Evolutionary conservation across 345 rosid species (phyloP).

Genomic region (Excoecaria cochinchinensis): DNA sequence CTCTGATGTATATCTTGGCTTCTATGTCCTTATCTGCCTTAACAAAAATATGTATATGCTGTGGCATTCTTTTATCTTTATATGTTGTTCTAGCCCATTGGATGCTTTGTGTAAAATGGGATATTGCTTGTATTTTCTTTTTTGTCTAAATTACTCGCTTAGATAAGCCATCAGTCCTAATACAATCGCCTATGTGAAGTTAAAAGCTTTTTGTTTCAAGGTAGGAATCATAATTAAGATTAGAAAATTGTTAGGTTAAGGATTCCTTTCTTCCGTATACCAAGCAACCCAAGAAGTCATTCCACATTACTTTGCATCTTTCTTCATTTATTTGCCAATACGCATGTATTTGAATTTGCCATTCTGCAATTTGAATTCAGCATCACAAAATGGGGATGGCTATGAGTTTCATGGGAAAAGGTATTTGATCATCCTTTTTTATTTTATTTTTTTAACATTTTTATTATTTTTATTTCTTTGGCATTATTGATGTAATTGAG

Average conservation of each 20-base stretch:
- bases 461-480: neutral
- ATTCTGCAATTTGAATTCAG: neutral
- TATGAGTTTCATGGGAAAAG: conserved; percentile 63
- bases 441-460: neutral
- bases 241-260: neutral
- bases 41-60: neutral
- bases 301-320: neutral
- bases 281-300: neutral
- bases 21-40: neutral
- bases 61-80: neutral
- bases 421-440: conserved; percentile 16
- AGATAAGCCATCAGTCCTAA: neutral
- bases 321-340: neutral
- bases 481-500: neutral
- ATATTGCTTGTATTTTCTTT: neutral
- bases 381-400: conserved; percentile 53
- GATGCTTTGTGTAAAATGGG: neutral
- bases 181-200: neutral
- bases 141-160: neutral
- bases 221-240: conserved; percentile 15
- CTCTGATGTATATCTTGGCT: neutral
- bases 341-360: neutral
- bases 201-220: conserved; percentile 11
- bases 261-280: conserved; percentile 40
- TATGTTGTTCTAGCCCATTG: neutral